Evolutionary conservation across 345 rosid genomes (phyloP).

Genomic region (Odontarrhena argentea): DNA sequence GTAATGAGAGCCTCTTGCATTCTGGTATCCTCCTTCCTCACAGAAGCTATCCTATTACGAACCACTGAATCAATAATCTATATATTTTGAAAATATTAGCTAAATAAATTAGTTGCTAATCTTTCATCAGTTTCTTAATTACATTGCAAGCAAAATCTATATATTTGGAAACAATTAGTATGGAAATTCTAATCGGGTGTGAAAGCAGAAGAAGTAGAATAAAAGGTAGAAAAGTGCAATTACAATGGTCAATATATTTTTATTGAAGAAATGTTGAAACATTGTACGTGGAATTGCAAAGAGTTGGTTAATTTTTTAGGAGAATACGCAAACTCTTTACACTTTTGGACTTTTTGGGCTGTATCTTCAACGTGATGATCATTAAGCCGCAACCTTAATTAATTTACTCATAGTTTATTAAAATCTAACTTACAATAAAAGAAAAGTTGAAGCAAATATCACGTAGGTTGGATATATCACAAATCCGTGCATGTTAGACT

Average conservation of each 20-base stretch:
- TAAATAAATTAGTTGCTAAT: background rate
- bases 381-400: conserved; percentile 23
- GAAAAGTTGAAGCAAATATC: background rate
- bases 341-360: conserved; percentile 18
- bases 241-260: conserved; percentile 31
- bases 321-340: conserved; percentile 34
- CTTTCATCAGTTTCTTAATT: background rate
- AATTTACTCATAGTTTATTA: background rate
- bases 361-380: conserved; percentile 25
- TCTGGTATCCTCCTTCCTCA: too few species aligned
- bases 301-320: conserved; percentile 36
- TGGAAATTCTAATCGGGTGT: background rate
- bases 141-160: background rate
- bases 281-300: conserved; percentile 24
- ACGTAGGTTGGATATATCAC: conserved; percentile 9
- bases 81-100: background rate
- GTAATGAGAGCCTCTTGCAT: too few species aligned
- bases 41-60: too few species aligned
- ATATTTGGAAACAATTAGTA: background rate
- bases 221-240: conserved; percentile 17
- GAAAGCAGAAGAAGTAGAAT: conserved; percentile 21
- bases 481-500: conserved; percentile 1
- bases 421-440: background rate
- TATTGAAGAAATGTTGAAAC: conserved; percentile 20
- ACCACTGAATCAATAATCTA: too few species aligned